phyloP scores from a whole-genome alignment of 805 yeast species.

The Ogataea paraovalis region DNA sequence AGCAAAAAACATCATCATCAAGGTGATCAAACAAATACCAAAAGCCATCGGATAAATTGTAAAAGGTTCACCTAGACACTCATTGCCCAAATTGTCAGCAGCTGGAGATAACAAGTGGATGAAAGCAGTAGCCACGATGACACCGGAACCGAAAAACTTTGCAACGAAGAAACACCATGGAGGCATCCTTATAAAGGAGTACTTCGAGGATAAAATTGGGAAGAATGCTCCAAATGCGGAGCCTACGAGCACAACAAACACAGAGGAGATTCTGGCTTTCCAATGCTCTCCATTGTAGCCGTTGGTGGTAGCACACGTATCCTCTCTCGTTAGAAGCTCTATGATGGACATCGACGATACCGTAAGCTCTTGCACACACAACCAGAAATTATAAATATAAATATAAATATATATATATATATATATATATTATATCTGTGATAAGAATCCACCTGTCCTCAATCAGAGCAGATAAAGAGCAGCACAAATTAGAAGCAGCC shows the following conservation, averaged over 20 bases:
- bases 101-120: conserved; percentile 74
- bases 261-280: conserved; percentile 50
- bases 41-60: conserved; percentile 51
- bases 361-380: too few relatives aligned
- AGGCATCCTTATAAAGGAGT: conserved; percentile 57
- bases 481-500: too few relatives aligned
- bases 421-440: too few relatives aligned
- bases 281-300: conserved; percentile 31
- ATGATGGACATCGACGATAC: neutral
- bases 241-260: conserved; percentile 58
- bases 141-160: conserved; percentile 81
- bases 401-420: too few relatives aligned
- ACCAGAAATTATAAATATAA: too few relatives aligned
- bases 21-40: conserved; percentile 47
- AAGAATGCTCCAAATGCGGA: conserved; percentile 58
- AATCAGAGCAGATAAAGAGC: too few relatives aligned
- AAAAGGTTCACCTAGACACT: conserved; percentile 62
- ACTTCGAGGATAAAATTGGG: conserved; percentile 58
- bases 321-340: conserved; percentile 15
- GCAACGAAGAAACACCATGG: conserved; percentile 61
- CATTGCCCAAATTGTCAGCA: conserved; percentile 47
- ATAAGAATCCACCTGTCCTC: too few relatives aligned
- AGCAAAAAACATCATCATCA: conserved; percentile 48
- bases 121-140: conserved; percentile 77
- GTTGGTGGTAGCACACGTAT: conserved; percentile 16